Percentiles rank a stretch among this genome's conserved stretches.
phyloP scores from a whole-genome alignment of 202 grass and related monocot species.

The Panicum virgatum region DNA sequence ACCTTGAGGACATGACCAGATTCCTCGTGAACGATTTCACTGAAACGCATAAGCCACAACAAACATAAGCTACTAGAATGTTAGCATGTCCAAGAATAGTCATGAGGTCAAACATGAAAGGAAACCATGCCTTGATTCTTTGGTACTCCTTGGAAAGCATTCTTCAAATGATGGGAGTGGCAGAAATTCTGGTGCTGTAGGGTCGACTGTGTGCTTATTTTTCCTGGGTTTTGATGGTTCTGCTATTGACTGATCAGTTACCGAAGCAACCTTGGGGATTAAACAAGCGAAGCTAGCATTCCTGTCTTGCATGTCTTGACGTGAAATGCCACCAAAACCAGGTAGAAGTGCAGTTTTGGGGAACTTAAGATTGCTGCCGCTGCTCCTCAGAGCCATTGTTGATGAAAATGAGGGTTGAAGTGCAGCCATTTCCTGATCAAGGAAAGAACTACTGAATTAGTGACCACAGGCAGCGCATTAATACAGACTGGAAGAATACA shows the following conservation, averaged over 20 bases:
- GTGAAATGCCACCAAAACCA: slow-evolving; percentile 45
- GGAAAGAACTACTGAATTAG: slow-evolving; percentile 10
- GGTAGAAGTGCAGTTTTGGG: slow-evolving; percentile 52
- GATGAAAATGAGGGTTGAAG: slow-evolving; percentile 70
- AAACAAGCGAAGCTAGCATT: slow-evolving; percentile 37
- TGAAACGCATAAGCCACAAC: slow-evolving; percentile 48
- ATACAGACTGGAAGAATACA: background rate
- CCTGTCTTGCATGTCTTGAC: slow-evolving; percentile 45
- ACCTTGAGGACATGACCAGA: slow-evolving; percentile 83
- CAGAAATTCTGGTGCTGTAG: slow-evolving; percentile 80
- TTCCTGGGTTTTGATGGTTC: slow-evolving; percentile 58
- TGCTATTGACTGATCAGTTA: slow-evolving; percentile 47
- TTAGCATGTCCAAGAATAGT: background rate
- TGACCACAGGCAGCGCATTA: background rate
- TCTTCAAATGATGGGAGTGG: slow-evolving; percentile 92
- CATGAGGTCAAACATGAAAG: background rate
- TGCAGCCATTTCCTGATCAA: slow-evolving; percentile 71
- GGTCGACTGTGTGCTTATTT: slow-evolving; percentile 75
- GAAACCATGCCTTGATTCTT: slow-evolving; percentile 72
- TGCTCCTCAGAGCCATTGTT: slow-evolving; percentile 53
- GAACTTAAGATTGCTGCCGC: slow-evolving; percentile 49
- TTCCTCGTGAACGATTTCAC: slow-evolving; percentile 88
- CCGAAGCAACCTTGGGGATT: slow-evolving; percentile 54
- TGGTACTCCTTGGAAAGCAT: slow-evolving; percentile 92
- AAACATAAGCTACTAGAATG: slow-evolving; percentile 23